Evolutionary conservation across 495 filamentous ascomycete species (phyloP).

Genomic region (Pseudomonodictys pantanalensis): DNA sequence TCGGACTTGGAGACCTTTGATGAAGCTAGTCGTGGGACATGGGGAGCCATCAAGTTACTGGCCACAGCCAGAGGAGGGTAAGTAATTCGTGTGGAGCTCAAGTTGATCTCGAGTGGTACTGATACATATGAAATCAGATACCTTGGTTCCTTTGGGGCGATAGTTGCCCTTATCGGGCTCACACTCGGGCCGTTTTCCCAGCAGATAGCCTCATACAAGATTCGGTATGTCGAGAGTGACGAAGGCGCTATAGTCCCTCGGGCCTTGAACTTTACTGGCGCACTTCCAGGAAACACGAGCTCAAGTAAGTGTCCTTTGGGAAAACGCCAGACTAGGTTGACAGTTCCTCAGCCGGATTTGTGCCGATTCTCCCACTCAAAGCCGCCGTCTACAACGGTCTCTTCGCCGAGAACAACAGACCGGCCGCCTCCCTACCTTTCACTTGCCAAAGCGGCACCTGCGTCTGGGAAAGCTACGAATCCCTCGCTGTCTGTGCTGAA

Average conservation of each 20-base stretch:
- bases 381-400: conserved; percentile 40
- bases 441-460: conserved; percentile 37
- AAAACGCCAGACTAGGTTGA: not conserved
- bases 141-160: not conserved
- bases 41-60: not conserved
- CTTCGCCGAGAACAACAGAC: conserved; percentile 36
- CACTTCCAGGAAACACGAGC: not conserved
- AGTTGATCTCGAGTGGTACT: not conserved
- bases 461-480: conserved; percentile 35
- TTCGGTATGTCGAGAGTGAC: not conserved
- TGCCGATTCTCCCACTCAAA: conserved; percentile 39
- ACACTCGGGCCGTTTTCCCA: not conserved
- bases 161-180: not conserved
- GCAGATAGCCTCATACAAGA: not conserved
- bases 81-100: not conserved
- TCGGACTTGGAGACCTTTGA: not conserved
- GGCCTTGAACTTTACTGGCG: not conserved
- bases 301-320: not conserved
- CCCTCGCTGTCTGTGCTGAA: conserved; percentile 35
- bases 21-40: not conserved
- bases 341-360: conserved; percentile 21
- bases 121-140: not conserved
- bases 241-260: not conserved
- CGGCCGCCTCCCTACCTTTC: conserved; percentile 23
- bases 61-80: not conserved